Evolutionary conservation across 2,329 filamentous ascomycete genomes (phyloP), one percentile per base, ranked within the genome.

Genomic region (Aspergillus spinulosporus): DNA sequence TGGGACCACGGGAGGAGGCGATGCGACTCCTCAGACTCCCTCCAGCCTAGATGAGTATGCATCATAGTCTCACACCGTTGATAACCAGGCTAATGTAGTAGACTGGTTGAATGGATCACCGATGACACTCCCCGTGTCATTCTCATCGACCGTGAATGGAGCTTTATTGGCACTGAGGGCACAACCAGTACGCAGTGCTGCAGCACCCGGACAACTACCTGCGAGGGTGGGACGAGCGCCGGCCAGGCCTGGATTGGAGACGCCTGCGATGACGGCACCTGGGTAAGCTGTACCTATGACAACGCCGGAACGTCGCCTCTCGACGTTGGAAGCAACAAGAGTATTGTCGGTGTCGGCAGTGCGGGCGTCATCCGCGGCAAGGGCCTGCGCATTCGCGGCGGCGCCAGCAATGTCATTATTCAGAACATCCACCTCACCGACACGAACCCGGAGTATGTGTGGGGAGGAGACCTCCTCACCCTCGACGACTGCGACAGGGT

Each of bases 401-500:
- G 73, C 52, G 75, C 74, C 29, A 77, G 69, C 64, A 84, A 86
- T 70, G 72, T 87, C 65, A 86, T 86, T 66, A 81, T 86, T 65
- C 84, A 84, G 61, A 59, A 59, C 44, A 54, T 59, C 12, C 54
- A 56, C 42, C 48, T 59, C 5, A 59, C 57, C 21, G 49, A 84
- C 82, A 69, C 85, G 43, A 84, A 85, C 73, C 77, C 81, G 8
- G 65, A 80, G 67, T 82, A 83, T 62, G 80, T 85, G 61, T 84
- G 82, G 82, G 82, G 82, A 52, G 82, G 82, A 49, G 82, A 84
- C 66, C 82, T 79, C 40, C 82, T 85, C 66, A 82, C 80, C 36
- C 68, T 84, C 4, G 72, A 81, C 53, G 71, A 74, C 40, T 67
- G 75, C 11, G 70, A 72, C 46, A 50, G 66, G 60, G 61, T 75